Percentiles rank a stretch among this genome's conserved stretches.
Evolutionary conservation across 257 asterid genomes (phyloP).

Genomic region (Scutellaria baicalensis): DNA sequence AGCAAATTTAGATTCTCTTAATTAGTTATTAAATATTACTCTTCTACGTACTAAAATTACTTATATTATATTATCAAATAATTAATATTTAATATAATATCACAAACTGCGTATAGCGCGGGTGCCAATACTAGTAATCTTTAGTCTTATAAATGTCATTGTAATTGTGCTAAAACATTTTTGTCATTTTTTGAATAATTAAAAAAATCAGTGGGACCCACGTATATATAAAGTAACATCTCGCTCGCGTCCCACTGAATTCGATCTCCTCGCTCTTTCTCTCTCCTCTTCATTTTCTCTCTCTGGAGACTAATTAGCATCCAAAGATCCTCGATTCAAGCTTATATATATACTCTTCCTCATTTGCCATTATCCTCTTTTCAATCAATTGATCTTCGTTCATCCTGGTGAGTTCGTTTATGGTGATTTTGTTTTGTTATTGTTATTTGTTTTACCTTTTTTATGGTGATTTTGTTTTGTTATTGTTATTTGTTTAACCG

Average conservation of each 20-base stretch:
- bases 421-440: background rate
- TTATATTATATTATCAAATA: too few species aligned
- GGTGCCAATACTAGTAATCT: too few species aligned
- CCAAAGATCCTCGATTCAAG: slow-evolving; percentile 13
- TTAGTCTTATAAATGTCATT: too few species aligned
- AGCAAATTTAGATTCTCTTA: too few species aligned
- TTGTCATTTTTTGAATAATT: background rate
- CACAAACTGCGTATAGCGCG: too few species aligned
- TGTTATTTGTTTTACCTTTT: background rate
- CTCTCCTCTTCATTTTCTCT: background rate
- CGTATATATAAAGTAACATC: background rate
- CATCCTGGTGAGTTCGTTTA: slow-evolving; percentile 3
- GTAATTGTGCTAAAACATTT: too few species aligned
- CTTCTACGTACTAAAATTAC: too few species aligned
- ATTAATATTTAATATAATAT: too few species aligned
- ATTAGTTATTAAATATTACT: too few species aligned
- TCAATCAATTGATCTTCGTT: background rate
- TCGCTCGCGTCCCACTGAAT: slow-evolving; percentile 15
- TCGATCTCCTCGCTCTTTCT: background rate
- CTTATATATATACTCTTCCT: background rate
- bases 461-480: background rate
- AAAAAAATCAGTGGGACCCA: slow-evolving; percentile 1
- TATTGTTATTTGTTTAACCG: background rate
- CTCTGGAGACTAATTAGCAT: slow-evolving; percentile 10
- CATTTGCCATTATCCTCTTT: background rate